A percentile compares a stretch with the other conserved stretches of the same genome.
phyloP scores from a whole-genome alignment of 2,329 filamentous ascomycete species.

The Tolypocladium endophyticum region DNA sequence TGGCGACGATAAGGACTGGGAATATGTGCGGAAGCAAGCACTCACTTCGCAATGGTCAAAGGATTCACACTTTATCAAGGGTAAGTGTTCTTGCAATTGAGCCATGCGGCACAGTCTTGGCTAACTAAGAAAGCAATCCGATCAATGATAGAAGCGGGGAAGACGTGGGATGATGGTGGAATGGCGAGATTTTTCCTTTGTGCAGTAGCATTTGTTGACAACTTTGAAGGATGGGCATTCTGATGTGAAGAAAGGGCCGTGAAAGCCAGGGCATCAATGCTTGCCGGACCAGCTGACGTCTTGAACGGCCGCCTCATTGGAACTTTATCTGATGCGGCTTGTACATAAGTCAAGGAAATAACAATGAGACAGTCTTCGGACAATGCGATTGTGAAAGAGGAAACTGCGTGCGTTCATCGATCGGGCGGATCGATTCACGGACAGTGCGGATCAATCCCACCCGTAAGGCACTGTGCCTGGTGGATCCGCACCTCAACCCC shows the following conservation, averaged over 20 bases:
- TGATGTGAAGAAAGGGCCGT: slow-evolving; percentile 11
- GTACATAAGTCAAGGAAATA: no score
- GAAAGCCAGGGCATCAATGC: background rate
- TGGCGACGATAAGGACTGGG: slow-evolving; percentile 61
- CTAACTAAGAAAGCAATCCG: slow-evolving; percentile 44
- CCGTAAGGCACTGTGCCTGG: background rate
- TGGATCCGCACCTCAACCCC: background rate
- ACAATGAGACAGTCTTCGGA: no score
- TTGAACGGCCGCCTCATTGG: background rate
- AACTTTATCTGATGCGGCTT: background rate
- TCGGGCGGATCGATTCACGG: background rate
- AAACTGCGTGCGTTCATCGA: background rate
- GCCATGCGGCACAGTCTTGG: background rate
- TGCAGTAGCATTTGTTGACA: slow-evolving; percentile 62
- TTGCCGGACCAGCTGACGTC: background rate
- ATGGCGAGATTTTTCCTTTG: slow-evolving; percentile 54
- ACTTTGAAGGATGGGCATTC: slow-evolving; percentile 58
- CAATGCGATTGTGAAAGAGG: background rate
- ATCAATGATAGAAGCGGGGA: slow-evolving; percentile 62
- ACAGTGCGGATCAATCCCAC: background rate
- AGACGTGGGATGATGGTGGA: slow-evolving; percentile 62
- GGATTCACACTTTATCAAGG: slow-evolving; percentile 81
- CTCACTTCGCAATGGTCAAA: slow-evolving; percentile 55
- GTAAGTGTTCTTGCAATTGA: slow-evolving; percentile 24
- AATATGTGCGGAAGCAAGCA: slow-evolving; percentile 61